A percentile compares a stretch with the other conserved stretches of the same genome.
Evolutionary conservation across 768 basidiomycete genomes (phyloP).

Genomic region (Leccinum disarticulatum): DNA sequence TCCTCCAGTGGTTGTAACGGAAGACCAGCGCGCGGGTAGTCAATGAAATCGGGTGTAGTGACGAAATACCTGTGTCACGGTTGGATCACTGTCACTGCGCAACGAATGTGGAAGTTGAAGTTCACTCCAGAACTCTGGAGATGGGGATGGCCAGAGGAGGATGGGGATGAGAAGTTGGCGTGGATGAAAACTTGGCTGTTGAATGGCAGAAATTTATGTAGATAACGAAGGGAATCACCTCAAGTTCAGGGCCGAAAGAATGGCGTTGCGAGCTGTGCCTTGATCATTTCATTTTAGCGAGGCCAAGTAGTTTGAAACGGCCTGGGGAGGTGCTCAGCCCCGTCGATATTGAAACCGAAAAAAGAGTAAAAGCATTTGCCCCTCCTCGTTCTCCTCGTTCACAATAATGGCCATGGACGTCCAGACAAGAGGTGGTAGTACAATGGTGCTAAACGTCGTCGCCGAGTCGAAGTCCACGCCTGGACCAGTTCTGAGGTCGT

Average conservation of each 20-base stretch:
- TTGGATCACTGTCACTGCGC: background rate
- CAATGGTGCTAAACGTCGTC: conserved; percentile 13
- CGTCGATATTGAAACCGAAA: conserved; percentile 16
- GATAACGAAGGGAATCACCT: background rate
- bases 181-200: background rate
- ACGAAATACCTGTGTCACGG: background rate
- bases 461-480: conserved; percentile 28
- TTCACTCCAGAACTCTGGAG: background rate
- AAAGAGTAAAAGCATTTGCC: background rate
- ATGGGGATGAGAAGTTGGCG: background rate
- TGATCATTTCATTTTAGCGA: conserved; percentile 3
- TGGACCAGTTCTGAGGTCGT: conserved; percentile 41
- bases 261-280: conserved; percentile 14
- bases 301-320: background rate
- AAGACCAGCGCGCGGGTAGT: no score
- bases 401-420: background rate
- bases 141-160: background rate
- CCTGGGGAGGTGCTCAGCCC: conserved; percentile 10
- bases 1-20: background rate
- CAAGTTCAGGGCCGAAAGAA: background rate
- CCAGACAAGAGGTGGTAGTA: background rate
- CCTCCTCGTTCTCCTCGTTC: background rate
- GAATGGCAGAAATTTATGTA: background rate
- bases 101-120: background rate
- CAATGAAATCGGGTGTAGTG: background rate